Evolutionary conservation across 306 rosid genomes (phyloP), one percentile per base, ranked within the genome.

Genomic region (Glycine tomentella): DNA sequence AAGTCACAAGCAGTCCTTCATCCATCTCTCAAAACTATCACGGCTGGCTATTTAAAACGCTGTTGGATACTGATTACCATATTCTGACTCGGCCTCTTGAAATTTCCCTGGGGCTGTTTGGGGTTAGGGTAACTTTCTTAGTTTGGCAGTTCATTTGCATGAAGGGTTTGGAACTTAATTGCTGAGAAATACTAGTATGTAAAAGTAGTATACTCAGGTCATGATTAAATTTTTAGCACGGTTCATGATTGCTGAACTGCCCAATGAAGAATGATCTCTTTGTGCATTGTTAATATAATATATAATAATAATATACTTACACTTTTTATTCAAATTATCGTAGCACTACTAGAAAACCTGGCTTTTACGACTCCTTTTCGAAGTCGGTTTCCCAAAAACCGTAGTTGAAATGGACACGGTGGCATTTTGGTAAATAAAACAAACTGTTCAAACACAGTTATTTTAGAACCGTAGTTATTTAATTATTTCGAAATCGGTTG

Each of bases 271-370:
- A 74, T 44, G 71, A 74, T 53, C 59, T 65, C 31, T 46, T 67
- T n/a, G 6, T 57, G 75, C n/a, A 45, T 71, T 53, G 62, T 72
- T 2, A n/a, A 8, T 71, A 56, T 55, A 55, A 20, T 81, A 20
- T 81, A n/a, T n/a, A n/a, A n/a, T n/a, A n/a, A 64, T 64, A 36
- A 13, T 34, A 38, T 10, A 10, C 57, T 12, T 4, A 55, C 8
- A 2, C 75, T 49, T 80, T 5, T 71, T 34, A 61, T 73, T 66
- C 80, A 81, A 86, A 67, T 40, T 55, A 51, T 83, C 57, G 61
- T n/a, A n/a, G n/a, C n/a, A n/a, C n/a, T n/a, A n/a, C n/a, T n/a
- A n/a, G n/a, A n/a, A n/a, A n/a, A n/a, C n/a, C n/a, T n/a, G n/a
- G n/a, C n/a, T n/a, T n/a, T n/a, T n/a, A n/a, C n/a, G n/a, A n/a